These are phyloP conservation scores for Metschnikowia henanensis DNA, from an alignment of 805 yeast genomes.

Conservation along the genomic window DNA sequence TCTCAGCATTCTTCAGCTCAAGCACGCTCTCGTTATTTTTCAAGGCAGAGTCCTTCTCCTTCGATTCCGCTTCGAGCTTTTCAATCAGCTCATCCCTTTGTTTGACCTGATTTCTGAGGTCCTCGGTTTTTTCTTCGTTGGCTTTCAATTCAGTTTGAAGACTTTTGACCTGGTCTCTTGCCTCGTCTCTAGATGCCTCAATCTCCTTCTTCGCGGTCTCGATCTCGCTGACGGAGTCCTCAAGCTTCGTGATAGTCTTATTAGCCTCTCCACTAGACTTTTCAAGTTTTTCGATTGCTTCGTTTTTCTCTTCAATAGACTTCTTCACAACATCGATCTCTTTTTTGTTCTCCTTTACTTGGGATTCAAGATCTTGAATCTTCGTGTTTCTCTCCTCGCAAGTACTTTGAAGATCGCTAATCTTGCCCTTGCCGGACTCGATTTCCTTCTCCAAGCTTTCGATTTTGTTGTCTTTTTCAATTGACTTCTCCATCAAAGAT, in stretches of 20 bases:
- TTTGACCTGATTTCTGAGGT: not conserved
- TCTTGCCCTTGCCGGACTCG: not conserved
- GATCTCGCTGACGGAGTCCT: conserved; percentile 3
- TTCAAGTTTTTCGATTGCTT: conserved; percentile 2
- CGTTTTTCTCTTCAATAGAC: conserved; percentile 1
- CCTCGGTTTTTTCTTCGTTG: conserved; percentile 6
- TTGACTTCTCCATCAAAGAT: conserved; percentile 6
- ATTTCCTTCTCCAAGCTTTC: conserved; percentile 6
- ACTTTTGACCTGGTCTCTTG: conserved; percentile 3
- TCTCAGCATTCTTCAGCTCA: conserved; percentile 6
- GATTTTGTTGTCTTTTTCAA: conserved; percentile 5
- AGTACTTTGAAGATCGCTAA: not conserved
- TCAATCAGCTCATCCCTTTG: not conserved
- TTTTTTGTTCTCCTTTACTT: conserved; percentile 1
- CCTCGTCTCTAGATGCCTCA: not conserved
- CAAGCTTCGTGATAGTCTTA: conserved; percentile 5
- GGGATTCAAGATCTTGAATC: conserved; percentile 1
- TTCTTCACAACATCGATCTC: conserved; percentile 1
- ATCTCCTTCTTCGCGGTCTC: not conserved
- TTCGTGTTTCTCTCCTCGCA: conserved; percentile 6
- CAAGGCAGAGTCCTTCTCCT: conserved; percentile 3
- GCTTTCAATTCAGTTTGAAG: conserved; percentile 11
- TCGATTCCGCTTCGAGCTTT: conserved; percentile 6
- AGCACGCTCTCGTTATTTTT: conserved; percentile 1
- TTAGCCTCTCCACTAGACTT: not conserved